phyloP scores from a whole-genome alignment of 1,284 basidiomycete genomes.

The Exsudoporus floridanus region DNA sequence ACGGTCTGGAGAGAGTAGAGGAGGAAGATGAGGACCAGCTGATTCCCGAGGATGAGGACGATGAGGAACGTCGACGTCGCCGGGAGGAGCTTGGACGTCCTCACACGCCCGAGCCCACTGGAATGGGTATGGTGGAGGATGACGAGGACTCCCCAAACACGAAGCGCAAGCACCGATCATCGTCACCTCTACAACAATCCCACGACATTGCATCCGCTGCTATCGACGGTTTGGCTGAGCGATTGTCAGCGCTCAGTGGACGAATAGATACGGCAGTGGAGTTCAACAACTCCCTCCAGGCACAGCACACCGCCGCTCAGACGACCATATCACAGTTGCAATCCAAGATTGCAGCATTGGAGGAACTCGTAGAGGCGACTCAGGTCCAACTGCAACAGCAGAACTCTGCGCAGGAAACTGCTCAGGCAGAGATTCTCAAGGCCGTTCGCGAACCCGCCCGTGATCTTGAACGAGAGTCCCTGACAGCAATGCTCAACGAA shows the following conservation, averaged over 20 bases:
- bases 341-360: conserved; percentile 60
- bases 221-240: conserved; percentile 66
- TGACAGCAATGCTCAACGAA: conserved; percentile 55
- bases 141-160: conserved; percentile 29
- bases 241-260: conserved; percentile 66
- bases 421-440: conserved; percentile 41
- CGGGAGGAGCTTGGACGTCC: conserved; percentile 65
- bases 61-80: conserved; percentile 46
- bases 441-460: conserved; percentile 34
- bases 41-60: conserved; percentile 44
- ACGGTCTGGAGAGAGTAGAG: conserved; percentile 70
- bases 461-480: conserved; percentile 42
- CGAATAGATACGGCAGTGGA: conserved; percentile 81
- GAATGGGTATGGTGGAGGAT: conserved; percentile 61
- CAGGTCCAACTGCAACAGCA: conserved; percentile 40
- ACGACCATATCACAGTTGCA: conserved; percentile 78
- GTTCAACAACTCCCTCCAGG: conserved; percentile 71
- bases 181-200: conserved; percentile 17
- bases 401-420: conserved; percentile 45
- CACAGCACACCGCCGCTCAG: conserved; percentile 79
- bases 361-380: conserved; percentile 52
- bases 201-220: conserved; percentile 28
- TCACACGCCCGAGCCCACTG: conserved; percentile 72
- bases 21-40: conserved; percentile 72
- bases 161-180: conserved; percentile 18